Base-by-base conservation (phyloP, 108 stramenopile species). In the Pseudonitzschia pungens region DNA sequence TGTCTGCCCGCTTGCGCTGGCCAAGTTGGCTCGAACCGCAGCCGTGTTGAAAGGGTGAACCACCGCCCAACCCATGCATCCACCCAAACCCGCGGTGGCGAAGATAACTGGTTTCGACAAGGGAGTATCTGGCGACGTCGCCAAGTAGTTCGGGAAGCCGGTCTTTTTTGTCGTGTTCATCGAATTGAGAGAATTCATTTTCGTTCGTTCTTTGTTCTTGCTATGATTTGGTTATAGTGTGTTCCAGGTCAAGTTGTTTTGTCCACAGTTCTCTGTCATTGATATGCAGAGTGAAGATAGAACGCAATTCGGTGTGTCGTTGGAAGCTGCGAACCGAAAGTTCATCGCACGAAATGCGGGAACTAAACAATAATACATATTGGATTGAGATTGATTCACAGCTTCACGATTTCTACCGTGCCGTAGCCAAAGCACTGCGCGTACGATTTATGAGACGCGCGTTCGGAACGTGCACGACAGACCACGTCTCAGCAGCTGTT, bases 11-110 rank as follows among this genome's bases (percentile, higher is more conserved):
- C 80, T 72, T 79, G 88, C 86, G 54, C 78, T 78, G 41, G 93
- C 91, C 70, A 97, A 83, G 75, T 87, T 93, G 80, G 84, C 82
- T 64, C 95, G 90, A 54, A 97, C 93, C 64, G 87, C 92, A 28
- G 88, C 48, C 9, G 96, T 96, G 74, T 95, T 97, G 69, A 87
- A 86, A 48, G 96, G 96, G 81, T 97, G 96, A 55, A 97, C 89
- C 40, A 93, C 70, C 21, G 62, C 68, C 96, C 96, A 97, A 27
- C 95, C 96, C 11, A 93, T 55, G 68, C 86, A 76, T 59, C 96
- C 96, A 43, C 96, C 96, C 9, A 97, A 29, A 28, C 94, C 94
- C 24, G 93, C 88, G 18, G 93, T 92, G 10, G 81, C 92, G 77
- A 97, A 97, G 21, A 93, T 78, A 1, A 94, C 82, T 5, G 79